Base-by-base conservation (phyloP, 129 eudicot genomes). In the Lonicera japonica region DNA sequence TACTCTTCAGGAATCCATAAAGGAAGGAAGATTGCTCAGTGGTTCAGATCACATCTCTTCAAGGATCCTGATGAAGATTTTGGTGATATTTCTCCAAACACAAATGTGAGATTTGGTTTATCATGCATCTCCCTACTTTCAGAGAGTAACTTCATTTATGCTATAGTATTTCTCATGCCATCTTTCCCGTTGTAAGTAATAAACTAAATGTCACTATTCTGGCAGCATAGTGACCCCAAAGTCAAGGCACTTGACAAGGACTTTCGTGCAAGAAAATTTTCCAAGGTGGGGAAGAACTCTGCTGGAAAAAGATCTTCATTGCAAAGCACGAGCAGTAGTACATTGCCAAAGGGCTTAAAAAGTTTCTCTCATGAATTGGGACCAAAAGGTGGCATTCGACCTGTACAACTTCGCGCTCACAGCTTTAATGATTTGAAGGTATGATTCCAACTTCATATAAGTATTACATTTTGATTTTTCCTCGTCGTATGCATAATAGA, bases 311-410 rank as follows among this genome's bases (percentile, higher is more conserved):
- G 62, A 64, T 46, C 48, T 64, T 65, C 72, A 65, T 24, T 73
- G 55, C 77, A 80, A 50, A 60, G 69, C 21, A 73, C 56, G 56
- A 46, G 62, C 25, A 60, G 67, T 54, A 67, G 70, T 75, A 80
- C 75, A 78, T 68, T 75, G 74, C 70, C 87, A 15, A 88, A 77
- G 75, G 75, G 58, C n/a, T 21, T 80, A 63, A 89, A 89, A 74
- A 85, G 95, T 76, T 85, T 85, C 73, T 89, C 96, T 40, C 96
- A 89, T 70, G 95, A 82, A 82, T 77, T 85, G 60, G 90, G 96
- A 63, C 96, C 90, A 66, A 85, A 80, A 70, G 87, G 94, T 68
- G 90, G 90, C 65, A 80, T 89, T 72, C 79, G 67, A 57, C 75
- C 95, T 25, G 43, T 68, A 38, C 73, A 68, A 36, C 79, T 81